A percentile compares a stretch with the other conserved stretches of the same genome.
Evolutionary conservation across 345 rosid species (phyloP).

Genomic region (Sisymbrium altissimum): DNA sequence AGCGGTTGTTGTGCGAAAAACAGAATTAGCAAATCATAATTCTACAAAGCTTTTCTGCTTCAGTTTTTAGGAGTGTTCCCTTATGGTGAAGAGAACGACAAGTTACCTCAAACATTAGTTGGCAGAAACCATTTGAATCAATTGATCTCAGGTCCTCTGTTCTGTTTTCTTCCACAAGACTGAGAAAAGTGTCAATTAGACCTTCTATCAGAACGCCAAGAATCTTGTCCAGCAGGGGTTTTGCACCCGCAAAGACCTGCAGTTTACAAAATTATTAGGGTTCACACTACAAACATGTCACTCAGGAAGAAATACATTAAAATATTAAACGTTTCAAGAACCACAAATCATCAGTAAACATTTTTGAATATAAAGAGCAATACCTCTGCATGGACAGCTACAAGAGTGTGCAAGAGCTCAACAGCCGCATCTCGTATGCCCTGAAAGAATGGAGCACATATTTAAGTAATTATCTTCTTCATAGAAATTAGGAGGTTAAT

Average conservation of each 20-base stretch:
- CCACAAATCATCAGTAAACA: not conserved
- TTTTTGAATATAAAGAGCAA: not conserved
- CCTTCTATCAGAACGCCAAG: constrained; percentile 96
- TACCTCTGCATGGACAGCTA: constrained; percentile 96
- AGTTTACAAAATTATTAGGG: not conserved
- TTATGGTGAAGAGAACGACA: not conserved
- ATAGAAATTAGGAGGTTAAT: not conserved
- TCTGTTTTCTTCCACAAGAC: constrained; percentile 74
- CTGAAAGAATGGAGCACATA: constrained; percentile 40
- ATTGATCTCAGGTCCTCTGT: constrained; percentile 58
- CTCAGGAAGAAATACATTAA: not conserved
- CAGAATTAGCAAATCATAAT: constrained; percentile 6
- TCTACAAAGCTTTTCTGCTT: not conserved
- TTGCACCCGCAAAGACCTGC: constrained; percentile 93
- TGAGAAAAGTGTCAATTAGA: constrained; percentile 82
- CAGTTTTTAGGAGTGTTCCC: not conserved
- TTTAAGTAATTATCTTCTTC: not conserved
- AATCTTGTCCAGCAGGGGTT: constrained; percentile 89
- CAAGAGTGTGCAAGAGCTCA: constrained; percentile 84
- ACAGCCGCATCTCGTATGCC: constrained; percentile 95
- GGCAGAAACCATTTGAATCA: constrained; percentile 96
- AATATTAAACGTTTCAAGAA: not conserved
- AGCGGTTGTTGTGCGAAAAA: constrained; percentile 16
- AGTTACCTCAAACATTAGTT: constrained; percentile 93
- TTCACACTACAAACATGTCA: not conserved